These are phyloP conservation scores for Dothidotthia symphoricarpi DNA, from an alignment of 2,329 filamentous ascomycete species.

Conservation along the genomic window DNA sequence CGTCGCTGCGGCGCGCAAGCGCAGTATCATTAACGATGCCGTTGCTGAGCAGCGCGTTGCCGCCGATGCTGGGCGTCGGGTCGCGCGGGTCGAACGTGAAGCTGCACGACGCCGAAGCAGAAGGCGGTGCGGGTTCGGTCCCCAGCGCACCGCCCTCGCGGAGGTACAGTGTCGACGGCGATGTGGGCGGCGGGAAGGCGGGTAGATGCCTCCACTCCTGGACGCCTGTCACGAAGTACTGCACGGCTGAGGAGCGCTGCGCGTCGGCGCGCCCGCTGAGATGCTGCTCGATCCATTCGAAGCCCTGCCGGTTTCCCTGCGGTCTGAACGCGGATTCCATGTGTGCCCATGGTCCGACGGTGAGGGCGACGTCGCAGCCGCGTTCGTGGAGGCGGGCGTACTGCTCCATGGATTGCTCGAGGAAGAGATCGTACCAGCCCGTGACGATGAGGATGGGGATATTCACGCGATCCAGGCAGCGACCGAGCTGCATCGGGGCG, in stretches of 20 bases:
- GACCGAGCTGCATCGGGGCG: conserved; percentile 2
- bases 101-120: neutral
- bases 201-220: conserved; percentile 8
- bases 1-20: conserved; percentile 7
- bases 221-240: conserved; percentile 17
- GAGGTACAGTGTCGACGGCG: conserved; percentile 1
- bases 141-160: neutral
- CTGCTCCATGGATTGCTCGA: conserved; percentile 13
- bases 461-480: conserved; percentile 7
- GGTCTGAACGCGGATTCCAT: neutral
- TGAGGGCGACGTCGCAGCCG: conserved; percentile 10
- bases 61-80: conserved; percentile 14
- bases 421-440: conserved; percentile 16
- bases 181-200: conserved; percentile 7
- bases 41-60: conserved; percentile 5
- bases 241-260: conserved; percentile 1
- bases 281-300: conserved; percentile 12
- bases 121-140: neutral
- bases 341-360: conserved; percentile 11
- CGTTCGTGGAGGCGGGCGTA: conserved; percentile 9
- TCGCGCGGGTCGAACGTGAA: conserved; percentile 12
- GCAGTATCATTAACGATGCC: conserved; percentile 11
- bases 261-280: conserved; percentile 1
- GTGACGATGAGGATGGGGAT: conserved; percentile 12
- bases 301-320: conserved; percentile 1